Evolutionary conservation across 2,329 filamentous ascomycete genomes (phyloP).

Genomic region (Calonectria pauciramosa): DNA sequence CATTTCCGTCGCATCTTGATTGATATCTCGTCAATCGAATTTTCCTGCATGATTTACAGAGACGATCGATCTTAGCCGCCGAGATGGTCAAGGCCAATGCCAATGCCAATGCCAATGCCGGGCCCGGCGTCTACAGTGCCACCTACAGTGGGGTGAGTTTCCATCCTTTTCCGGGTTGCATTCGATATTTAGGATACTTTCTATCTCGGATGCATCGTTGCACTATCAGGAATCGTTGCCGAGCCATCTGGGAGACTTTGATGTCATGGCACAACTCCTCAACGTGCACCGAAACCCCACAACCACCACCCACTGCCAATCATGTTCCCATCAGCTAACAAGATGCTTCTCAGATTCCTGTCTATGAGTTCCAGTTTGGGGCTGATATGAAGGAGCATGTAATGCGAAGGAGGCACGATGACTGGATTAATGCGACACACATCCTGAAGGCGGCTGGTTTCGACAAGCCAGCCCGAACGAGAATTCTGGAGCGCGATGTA

Average conservation of each 20-base stretch:
- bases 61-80: constrained; percentile 42
- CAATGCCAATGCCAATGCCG: constrained; percentile 45
- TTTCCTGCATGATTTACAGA: constrained; percentile 36
- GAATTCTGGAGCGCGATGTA: constrained; percentile 95
- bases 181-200: background rate
- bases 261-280: background rate
- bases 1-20: constrained; percentile 9
- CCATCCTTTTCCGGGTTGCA: background rate
- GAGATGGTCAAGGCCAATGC: constrained; percentile 62
- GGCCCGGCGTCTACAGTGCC: constrained; percentile 73
- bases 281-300: constrained; percentile 6
- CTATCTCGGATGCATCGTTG: background rate
- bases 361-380: constrained; percentile 93
- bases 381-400: constrained; percentile 86
- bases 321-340: constrained; percentile 15
- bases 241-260: background rate
- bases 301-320: background rate
- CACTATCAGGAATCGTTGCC: background rate
- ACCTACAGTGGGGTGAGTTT: constrained; percentile 77
- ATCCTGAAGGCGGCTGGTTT: constrained; percentile 97
- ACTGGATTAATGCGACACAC: constrained; percentile 99
- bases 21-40: constrained; percentile 7
- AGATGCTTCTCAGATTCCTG: constrained; percentile 77
- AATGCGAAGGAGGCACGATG: constrained; percentile 92
- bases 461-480: constrained; percentile 94